Conservation (phyloP, 371 early-diverging fungal genomes). For the Rhizopus stolonifer region DNA sequence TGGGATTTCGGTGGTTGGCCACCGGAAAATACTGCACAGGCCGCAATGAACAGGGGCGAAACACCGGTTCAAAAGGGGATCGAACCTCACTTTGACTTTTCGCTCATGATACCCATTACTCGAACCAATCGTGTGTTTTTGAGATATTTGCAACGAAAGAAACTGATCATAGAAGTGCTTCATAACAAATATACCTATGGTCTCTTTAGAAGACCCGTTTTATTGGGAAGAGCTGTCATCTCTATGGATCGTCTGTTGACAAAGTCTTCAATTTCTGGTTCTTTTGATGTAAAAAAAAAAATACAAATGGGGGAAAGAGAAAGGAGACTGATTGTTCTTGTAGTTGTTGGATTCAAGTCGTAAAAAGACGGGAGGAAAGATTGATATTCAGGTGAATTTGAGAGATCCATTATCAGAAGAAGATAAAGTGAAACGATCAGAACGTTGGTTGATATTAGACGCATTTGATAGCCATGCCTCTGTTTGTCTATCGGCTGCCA, state of each 20-base stretch:
- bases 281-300: constrained; percentile 58
- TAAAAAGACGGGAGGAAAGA: constrained; percentile 66
- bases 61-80: constrained; percentile 51
- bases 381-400: constrained; percentile 68
- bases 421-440: constrained; percentile 60
- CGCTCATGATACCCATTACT: constrained; percentile 59
- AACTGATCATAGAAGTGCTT: constrained; percentile 68
- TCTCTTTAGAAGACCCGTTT: constrained; percentile 55
- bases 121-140: constrained; percentile 62
- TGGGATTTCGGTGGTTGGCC: constrained; percentile 81
- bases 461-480: constrained; percentile 37
- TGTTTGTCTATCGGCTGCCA: constrained; percentile 18
- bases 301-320: background rate
- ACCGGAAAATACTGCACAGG: constrained; percentile 55
- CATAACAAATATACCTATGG: constrained; percentile 63
- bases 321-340: background rate
- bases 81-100: constrained; percentile 61
- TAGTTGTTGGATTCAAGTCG: constrained; percentile 68
- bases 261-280: constrained; percentile 67
- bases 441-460: constrained; percentile 74
- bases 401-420: constrained; percentile 64
- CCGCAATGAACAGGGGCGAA: constrained; percentile 64
- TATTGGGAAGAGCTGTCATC: constrained; percentile 63
- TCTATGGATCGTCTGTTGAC: constrained; percentile 58
- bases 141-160: constrained; percentile 67